These are phyloP conservation scores for Parietaria judaica DNA, from an alignment of 306 rosid genomes.

Conservation along the genomic window DNA sequence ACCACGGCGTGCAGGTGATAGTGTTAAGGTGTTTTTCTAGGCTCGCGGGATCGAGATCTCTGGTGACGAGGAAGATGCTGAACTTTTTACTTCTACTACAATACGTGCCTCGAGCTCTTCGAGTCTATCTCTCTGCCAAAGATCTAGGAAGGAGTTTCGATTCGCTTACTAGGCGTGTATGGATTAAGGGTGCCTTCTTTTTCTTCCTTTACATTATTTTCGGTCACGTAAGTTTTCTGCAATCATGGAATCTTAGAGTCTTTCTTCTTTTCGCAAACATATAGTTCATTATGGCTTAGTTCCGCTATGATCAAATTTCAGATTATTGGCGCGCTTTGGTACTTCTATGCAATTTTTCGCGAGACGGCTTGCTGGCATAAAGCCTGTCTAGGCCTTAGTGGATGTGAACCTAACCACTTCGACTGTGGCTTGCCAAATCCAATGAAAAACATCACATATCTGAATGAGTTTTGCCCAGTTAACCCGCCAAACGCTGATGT, in stretches of 20 bases:
- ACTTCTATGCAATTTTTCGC: constrained; percentile 18
- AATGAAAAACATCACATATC: neutral
- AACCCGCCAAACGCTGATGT: neutral
- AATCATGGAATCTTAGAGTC: neutral
- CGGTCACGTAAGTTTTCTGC: constrained; percentile 16
- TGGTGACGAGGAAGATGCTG: constrained; percentile 13
- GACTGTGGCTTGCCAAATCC: neutral
- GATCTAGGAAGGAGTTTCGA: neutral
- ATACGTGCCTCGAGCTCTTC: constrained; percentile 20
- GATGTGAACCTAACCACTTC: neutral
- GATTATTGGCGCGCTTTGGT: constrained; percentile 33
- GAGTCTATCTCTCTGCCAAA: constrained; percentile 13
- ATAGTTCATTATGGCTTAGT: neutral
- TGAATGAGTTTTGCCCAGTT: constrained; percentile 1
- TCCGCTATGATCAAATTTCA: neutral
- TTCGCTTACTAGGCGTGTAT: constrained; percentile 14
- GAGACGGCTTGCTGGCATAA: constrained; percentile 20
- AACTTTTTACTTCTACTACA: constrained; percentile 23
- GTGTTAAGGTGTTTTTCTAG: constrained; percentile 13
- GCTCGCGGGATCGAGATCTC: constrained; percentile 17
- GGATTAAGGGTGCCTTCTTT: constrained; percentile 20
- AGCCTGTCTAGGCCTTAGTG: neutral
- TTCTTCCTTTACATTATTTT: constrained; percentile 22
- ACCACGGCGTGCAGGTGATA: constrained; percentile 11
- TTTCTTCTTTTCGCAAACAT: neutral